Percentiles rank a stretch among this genome's conserved stretches.
Evolutionary conservation across 2,329 filamentous ascomycete species (phyloP).

Genomic region (Hymenoscyphus infarciens): DNA sequence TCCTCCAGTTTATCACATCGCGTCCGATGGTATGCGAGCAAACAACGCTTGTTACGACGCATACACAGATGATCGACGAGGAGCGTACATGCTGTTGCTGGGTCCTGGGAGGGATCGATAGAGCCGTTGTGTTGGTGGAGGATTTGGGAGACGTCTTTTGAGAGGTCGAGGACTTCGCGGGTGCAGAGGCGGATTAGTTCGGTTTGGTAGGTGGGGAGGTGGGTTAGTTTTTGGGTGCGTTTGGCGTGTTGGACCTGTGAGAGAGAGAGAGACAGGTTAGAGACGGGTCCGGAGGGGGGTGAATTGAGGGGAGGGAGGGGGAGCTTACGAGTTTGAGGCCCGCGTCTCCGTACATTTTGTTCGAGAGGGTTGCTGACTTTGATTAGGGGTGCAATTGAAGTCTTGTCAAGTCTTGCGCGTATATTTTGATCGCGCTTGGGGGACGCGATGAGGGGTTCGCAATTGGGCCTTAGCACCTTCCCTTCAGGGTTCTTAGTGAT

Average conservation of each 20-base stretch:
- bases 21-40: slow-evolving; percentile 90
- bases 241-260: slow-evolving; percentile 89
- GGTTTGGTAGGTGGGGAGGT: slow-evolving; percentile 88
- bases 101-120: slow-evolving; percentile 83
- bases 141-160: slow-evolving; percentile 76
- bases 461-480: neutral
- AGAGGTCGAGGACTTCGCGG: slow-evolving; percentile 88
- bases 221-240: slow-evolving; percentile 78
- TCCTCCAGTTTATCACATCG: slow-evolving; percentile 89
- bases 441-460: neutral
- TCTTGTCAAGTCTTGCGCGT: slow-evolving; percentile 17
- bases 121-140: slow-evolving; percentile 79
- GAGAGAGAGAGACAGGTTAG: slow-evolving; percentile 13
- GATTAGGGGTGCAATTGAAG: neutral
- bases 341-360: slow-evolving; percentile 65
- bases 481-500: neutral
- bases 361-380: neutral
- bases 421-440: neutral
- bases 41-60: slow-evolving; percentile 91
- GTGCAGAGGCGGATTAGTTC: slow-evolving; percentile 85
- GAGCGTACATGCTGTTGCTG: slow-evolving; percentile 80
- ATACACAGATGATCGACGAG: slow-evolving; percentile 93
- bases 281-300: neutral
- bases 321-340: slow-evolving; percentile 61
- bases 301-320: neutral